Percentiles rank a stretch among this genome's conserved stretches.
These are phyloP conservation scores for Breynia disticha DNA, from an alignment of 441 rosid genomes.

Conservation along the genomic window DNA sequence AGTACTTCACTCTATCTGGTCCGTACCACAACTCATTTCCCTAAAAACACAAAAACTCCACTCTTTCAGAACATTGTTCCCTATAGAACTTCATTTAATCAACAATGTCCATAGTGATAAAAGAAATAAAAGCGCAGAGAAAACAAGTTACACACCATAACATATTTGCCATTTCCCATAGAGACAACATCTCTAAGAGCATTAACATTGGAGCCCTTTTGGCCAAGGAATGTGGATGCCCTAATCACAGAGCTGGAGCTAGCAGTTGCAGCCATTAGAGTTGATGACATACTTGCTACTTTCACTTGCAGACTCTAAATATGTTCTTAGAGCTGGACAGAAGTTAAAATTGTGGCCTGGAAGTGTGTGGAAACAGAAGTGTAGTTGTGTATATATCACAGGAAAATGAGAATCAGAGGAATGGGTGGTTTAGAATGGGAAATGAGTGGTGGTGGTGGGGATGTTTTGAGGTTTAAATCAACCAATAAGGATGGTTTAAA, in stretches of 20 bases:
- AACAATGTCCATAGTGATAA: not conserved
- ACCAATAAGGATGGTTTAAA: conserved; percentile 56
- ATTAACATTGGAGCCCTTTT: conserved; percentile 46
- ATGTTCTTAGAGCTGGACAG: not conserved
- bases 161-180: conserved; percentile 51
- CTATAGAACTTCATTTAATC: conserved; percentile 2
- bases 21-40: conserved; percentile 87
- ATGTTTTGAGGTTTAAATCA: conserved; percentile 22
- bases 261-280: conserved; percentile 32
- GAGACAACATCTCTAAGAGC: conserved; percentile 61
- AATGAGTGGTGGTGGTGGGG: conserved; percentile 28
- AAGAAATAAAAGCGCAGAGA: not conserved
- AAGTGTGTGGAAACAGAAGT: conserved; percentile 10
- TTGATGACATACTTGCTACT: conserved; percentile 36
- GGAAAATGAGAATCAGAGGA: conserved; percentile 21
- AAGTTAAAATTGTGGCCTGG: conserved; percentile 7
- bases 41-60: conserved; percentile 18
- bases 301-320: not conserved
- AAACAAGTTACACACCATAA: conserved; percentile 36
- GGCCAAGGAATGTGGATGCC: conserved; percentile 60
- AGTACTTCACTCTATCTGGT: conserved; percentile 87
- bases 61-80: too few relatives aligned
- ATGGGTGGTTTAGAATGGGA: conserved; percentile 31
- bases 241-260: conserved; percentile 46
- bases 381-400: conserved; percentile 4